Evolutionary conservation across 768 basidiomycete species (phyloP).

Genomic region (Naganishia antarctica): DNA sequence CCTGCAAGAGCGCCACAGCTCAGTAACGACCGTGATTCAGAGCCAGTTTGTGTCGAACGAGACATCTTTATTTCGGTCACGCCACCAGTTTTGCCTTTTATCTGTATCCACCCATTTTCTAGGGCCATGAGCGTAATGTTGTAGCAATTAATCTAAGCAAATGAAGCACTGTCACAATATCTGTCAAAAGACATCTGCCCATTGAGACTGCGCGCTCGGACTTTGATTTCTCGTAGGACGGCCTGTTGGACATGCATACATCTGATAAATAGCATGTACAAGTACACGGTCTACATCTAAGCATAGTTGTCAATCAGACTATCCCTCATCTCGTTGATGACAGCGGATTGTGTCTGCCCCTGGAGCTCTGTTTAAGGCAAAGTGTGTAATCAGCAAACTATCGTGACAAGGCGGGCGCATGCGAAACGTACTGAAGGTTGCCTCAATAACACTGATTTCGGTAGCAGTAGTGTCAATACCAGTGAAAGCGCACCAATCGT

Average conservation of each 20-base stretch:
- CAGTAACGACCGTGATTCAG: background rate
- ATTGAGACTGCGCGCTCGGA: too few relatives aligned
- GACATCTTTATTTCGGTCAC: too few relatives aligned
- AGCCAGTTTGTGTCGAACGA: too few relatives aligned
- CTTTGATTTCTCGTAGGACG: too few relatives aligned
- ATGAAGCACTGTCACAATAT: too few relatives aligned
- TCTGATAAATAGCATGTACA: background rate
- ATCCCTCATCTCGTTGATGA: conserved; percentile 88
- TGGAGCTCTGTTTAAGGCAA: conserved; percentile 61
- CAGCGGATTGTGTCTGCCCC: conserved; percentile 73
- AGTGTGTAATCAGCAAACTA: background rate
- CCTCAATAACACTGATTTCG: conserved; percentile 96
- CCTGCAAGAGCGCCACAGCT: conserved; percentile 63
- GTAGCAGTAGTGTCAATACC: conserved; percentile 99
- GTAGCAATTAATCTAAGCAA: background rate
- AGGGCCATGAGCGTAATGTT: too few relatives aligned
- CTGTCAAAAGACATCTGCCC: too few relatives aligned
- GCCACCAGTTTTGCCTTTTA: background rate
- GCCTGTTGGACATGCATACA: background rate
- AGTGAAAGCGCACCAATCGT: conserved; percentile 99
- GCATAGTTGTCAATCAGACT: conserved; percentile 89
- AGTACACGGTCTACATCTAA: conserved; percentile 48
- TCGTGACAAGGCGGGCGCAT: conserved; percentile 1
- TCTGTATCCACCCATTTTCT: background rate
- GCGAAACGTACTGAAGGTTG: conserved; percentile 77